Base-by-base conservation (phyloP, 176 grass and related monocot genomes). In the Stipa capillata region DNA sequence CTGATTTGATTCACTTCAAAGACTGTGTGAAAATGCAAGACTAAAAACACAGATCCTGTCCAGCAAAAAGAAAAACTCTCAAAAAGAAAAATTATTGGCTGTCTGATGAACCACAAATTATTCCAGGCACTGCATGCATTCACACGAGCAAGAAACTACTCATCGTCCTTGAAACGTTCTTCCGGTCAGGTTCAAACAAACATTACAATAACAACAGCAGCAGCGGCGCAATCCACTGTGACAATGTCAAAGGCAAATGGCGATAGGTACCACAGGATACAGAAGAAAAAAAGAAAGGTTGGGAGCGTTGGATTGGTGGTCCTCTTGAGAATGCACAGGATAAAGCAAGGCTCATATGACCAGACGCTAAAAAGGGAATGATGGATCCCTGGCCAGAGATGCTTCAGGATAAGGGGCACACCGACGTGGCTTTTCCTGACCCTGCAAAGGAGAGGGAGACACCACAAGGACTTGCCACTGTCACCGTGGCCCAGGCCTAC, bases 361-460 rank as follows among this genome's bases (percentile, higher is more conserved):
- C 85, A 63, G 72, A 85, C 78, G 71, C 72, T 73, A 60, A 54
- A n/a, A 75, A 75, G 25, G 76, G 80, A 57, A 76, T 88, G 82
- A 91, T 85, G 82, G 63, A 70, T 76, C 73, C 36, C 36, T 18
- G 34, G 72, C 48, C 62, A 76, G 70, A 50, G 70, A 50, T 83
- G 78, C 85, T 91, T 72, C 85, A 75, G 27, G 78, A 79, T 55
- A 54, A 74, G 82, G 78, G 51, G 40, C 85, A 82, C 52, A 79
- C 40, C 43, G 29, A 72, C 31, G 35, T 56, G 76, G 89, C 82
- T 74, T 88, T 72, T 65, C 77, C 71, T 62, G 65, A 35, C 35
- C 36, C 78, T 82, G 72, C 86, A 88, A 82, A 73, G 66, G 62
- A 39, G 52, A 47, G 66, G 74, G 43, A 40, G 63, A 73, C 73